A percentile compares a stretch with the other conserved stretches of the same genome.
Evolutionary conservation across 768 basidiomycete species (phyloP).

Genomic region (Pulveroboletus sp.): DNA sequence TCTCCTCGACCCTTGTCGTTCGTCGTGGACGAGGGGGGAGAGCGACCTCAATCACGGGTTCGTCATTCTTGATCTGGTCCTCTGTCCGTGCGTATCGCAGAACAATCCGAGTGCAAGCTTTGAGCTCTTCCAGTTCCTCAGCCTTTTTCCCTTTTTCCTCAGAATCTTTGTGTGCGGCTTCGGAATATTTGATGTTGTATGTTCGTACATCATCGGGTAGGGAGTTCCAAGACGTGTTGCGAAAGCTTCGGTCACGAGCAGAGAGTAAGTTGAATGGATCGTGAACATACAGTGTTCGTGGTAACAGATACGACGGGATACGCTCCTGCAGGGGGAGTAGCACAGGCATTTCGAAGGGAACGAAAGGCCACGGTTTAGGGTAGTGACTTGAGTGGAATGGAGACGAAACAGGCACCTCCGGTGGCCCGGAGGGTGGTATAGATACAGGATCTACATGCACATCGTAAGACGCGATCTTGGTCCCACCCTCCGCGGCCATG

Average conservation of each 20-base stretch:
- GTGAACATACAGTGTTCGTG: constrained; percentile 41
- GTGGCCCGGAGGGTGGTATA: constrained; percentile 5
- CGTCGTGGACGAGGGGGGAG: constrained; percentile 26
- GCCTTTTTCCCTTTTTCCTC: constrained; percentile 6
- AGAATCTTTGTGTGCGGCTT: too few relatives aligned
- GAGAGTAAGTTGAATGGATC: constrained; percentile 39
- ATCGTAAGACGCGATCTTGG: not conserved
- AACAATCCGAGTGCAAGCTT: constrained; percentile 18
- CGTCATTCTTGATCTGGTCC: constrained; percentile 22
- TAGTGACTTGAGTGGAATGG: constrained; percentile 36
- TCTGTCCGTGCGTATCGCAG: constrained; percentile 17
- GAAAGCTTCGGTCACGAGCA: constrained; percentile 1
- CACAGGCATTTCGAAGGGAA: constrained; percentile 31
- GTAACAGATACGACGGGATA: constrained; percentile 35
- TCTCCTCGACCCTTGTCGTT: constrained; percentile 31
- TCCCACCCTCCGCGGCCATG: too few relatives aligned
- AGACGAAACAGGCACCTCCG: constrained; percentile 13
- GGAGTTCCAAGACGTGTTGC: too few relatives aligned
- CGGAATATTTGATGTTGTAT: too few relatives aligned
- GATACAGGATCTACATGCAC: not conserved
- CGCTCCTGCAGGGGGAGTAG: constrained; percentile 32
- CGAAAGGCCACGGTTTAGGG: constrained; percentile 39
- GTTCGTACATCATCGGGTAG: too few relatives aligned
- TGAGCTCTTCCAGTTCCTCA: constrained; percentile 9
- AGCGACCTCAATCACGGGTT: constrained; percentile 29